phyloP scores from a whole-genome alignment of 2,329 filamentous ascomycete genomes.

The Lecanicillium sp. region DNA sequence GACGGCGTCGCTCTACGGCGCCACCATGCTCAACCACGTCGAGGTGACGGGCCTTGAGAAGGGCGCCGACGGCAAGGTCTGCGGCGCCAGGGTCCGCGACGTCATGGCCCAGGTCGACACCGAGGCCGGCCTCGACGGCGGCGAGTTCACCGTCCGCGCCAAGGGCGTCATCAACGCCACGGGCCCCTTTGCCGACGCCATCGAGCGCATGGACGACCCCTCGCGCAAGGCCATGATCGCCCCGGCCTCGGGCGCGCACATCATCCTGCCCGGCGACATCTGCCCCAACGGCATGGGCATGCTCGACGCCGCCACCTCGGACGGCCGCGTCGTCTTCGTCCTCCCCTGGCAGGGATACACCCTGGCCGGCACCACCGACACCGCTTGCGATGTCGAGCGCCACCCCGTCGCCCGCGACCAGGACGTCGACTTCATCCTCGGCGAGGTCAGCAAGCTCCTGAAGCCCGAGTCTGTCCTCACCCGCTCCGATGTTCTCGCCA shows the following conservation, averaged over 20 bases:
- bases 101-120: constrained; percentile 59
- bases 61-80: constrained; percentile 61
- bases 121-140: constrained; percentile 39
- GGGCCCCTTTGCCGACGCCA: constrained; percentile 72
- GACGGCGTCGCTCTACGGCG: constrained; percentile 74
- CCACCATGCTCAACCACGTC: constrained; percentile 74
- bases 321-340: constrained; percentile 85
- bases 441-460: constrained; percentile 70
- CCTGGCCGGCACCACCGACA: constrained; percentile 77
- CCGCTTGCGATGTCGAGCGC: constrained; percentile 59
- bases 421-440: constrained; percentile 77
- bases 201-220: constrained; percentile 75
- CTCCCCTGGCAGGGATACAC: constrained; percentile 83
- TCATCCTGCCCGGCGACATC: constrained; percentile 74
- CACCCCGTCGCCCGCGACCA: constrained; percentile 69
- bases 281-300: constrained; percentile 76
- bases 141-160: constrained; percentile 63
- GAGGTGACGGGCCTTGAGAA: constrained; percentile 72
- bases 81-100: constrained; percentile 51
- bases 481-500: constrained; percentile 69
- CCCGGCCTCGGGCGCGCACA: constrained; percentile 75
- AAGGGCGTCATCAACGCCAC: constrained; percentile 82
- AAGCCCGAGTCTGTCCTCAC: constrained; percentile 69
- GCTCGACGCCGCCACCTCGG: constrained; percentile 74
- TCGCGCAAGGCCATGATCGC: constrained; percentile 66